Conservation (phyloP, 2,329 filamentous ascomycete genomes). For the Paracorniculantispora psalliotae region DNA sequence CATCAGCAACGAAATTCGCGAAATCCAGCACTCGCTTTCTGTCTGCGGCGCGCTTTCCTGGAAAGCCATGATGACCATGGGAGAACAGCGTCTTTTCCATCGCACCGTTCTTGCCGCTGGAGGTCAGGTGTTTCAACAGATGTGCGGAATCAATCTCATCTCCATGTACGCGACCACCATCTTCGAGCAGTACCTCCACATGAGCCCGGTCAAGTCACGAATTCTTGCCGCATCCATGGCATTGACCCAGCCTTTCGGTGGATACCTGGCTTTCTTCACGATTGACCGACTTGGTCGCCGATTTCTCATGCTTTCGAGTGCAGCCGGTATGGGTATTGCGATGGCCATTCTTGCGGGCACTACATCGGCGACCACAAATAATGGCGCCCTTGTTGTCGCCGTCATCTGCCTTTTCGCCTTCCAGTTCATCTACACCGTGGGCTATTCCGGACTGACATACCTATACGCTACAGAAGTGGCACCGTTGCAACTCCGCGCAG, state of each 20-base stretch:
- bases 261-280: constrained; percentile 24
- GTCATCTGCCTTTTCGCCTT: constrained; percentile 55
- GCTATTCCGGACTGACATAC: constrained; percentile 57
- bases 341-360: constrained; percentile 14
- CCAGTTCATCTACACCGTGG: constrained; percentile 61
- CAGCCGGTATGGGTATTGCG: constrained; percentile 8
- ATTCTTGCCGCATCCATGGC: constrained; percentile 23
- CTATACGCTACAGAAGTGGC: constrained; percentile 48
- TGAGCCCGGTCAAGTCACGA: constrained; percentile 20
- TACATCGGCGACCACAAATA: constrained; percentile 4
- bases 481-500: constrained; percentile 36
- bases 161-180: constrained; percentile 27
- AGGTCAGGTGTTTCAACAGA: constrained; percentile 21
- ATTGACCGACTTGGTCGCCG: constrained; percentile 27
- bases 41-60: constrained; percentile 16
- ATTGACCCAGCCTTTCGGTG: constrained; percentile 30
- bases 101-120: constrained; percentile 13
- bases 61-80: constrained; percentile 16
- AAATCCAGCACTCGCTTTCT: constrained; percentile 15
- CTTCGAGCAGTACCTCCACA: constrained; percentile 23
- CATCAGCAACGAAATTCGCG: constrained; percentile 13
- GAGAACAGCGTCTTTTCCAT: constrained; percentile 15
- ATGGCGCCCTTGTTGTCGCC: constrained; percentile 10
- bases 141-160: constrained; percentile 25
- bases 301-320: constrained; percentile 12